These are phyloP conservation scores for Clavispora vitiphila DNA, from an alignment of 805 yeast genomes.

Conservation along the genomic window DNA sequence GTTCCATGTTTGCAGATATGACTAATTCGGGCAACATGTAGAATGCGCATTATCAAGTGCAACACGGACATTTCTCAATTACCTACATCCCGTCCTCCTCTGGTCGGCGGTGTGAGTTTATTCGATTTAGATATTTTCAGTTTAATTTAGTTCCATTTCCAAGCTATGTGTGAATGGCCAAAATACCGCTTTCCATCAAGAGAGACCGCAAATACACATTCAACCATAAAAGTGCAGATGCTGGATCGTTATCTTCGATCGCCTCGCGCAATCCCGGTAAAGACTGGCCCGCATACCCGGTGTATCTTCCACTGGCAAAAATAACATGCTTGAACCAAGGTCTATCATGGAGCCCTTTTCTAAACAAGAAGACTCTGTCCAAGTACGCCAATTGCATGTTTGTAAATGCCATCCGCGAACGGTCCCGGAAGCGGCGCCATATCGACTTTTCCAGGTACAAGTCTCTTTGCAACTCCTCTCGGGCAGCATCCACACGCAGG, in stretches of 20 bases:
- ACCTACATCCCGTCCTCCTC: no score
- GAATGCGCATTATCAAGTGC: no score
- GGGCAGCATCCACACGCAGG: slow-evolving; percentile 6
- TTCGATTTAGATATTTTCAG: no score
- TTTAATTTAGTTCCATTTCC: no score
- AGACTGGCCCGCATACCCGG: slow-evolving; percentile 57
- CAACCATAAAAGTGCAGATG: slow-evolving; percentile 35
- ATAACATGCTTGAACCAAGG: slow-evolving; percentile 56
- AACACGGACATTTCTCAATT: no score
- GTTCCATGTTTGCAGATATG: background rate
- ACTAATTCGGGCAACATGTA: no score
- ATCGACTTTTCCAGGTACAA: slow-evolving; percentile 17
- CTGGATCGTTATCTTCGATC: slow-evolving; percentile 41
- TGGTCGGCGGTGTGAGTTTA: no score
- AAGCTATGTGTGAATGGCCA: background rate
- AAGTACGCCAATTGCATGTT: slow-evolving; percentile 38
- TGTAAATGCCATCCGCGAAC: slow-evolving; percentile 18
- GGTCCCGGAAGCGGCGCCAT: slow-evolving; percentile 19
- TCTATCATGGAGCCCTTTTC: slow-evolving; percentile 46
- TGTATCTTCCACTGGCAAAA: slow-evolving; percentile 56
- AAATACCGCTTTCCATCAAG: background rate
- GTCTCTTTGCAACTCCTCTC: slow-evolving; percentile 12
- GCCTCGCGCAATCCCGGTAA: slow-evolving; percentile 55
- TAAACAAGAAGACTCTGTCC: slow-evolving; percentile 44
- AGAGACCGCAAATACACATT: slow-evolving; percentile 6